Conservation (phyloP, 192 early-diverging fungal species). For the Gaertneriomyces semiglobifer region DNA sequence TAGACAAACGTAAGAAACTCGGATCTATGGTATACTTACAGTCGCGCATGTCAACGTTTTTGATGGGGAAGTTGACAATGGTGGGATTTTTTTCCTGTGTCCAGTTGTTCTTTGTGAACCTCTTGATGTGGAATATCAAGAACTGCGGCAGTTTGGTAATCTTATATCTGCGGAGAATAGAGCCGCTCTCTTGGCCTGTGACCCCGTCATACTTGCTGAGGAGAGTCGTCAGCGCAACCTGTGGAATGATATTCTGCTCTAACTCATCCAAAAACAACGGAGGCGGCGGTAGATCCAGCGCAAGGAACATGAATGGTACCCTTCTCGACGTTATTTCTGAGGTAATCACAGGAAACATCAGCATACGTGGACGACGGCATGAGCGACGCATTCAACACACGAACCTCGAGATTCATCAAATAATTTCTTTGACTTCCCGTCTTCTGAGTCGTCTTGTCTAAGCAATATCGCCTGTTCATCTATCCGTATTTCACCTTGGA, state of each 20-base stretch:
- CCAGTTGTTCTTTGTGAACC: slow-evolving; percentile 84
- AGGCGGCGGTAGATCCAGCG: slow-evolving; percentile 84
- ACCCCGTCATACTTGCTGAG: slow-evolving; percentile 83
- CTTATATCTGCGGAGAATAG: slow-evolving; percentile 63
- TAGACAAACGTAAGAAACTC: background rate
- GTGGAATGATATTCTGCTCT: slow-evolving; percentile 87
- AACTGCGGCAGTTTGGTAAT: slow-evolving; percentile 76
- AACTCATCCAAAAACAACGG: slow-evolving; percentile 86
- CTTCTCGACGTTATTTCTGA: slow-evolving; percentile 52
- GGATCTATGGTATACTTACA: slow-evolving; percentile 46
- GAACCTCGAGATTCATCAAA: slow-evolving; percentile 26
- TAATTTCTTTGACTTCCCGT: slow-evolving; percentile 24
- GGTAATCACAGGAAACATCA: background rate
- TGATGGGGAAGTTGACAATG: slow-evolving; percentile 92
- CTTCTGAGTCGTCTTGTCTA: slow-evolving; percentile 22
- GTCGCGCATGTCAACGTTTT: slow-evolving; percentile 77
- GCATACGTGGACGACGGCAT: background rate
- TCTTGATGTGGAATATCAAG: slow-evolving; percentile 86
- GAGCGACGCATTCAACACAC: background rate
- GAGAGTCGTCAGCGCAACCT: slow-evolving; percentile 74
- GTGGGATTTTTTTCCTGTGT: slow-evolving; percentile 90
- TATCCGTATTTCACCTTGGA: slow-evolving; percentile 82
- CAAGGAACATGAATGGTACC: slow-evolving; percentile 81
- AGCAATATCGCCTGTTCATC: slow-evolving; percentile 61
- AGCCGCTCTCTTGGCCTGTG: slow-evolving; percentile 43